Conservation (phyloP, 2,329 filamentous ascomycete genomes). For the Botrytis hyacinthi region DNA sequence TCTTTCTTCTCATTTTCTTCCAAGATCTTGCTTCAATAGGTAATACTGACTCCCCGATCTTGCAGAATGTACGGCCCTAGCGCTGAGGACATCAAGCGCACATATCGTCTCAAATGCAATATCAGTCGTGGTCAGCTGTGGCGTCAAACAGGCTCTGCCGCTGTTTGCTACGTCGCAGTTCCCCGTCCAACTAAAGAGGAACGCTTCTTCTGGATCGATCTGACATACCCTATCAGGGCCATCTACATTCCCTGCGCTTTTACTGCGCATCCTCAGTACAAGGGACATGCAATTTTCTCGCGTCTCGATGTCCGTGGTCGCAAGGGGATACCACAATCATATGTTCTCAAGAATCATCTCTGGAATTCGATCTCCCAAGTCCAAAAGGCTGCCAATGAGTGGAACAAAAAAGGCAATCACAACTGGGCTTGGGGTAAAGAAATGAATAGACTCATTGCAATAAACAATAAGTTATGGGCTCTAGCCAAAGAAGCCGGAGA, state of each 20-base stretch:
- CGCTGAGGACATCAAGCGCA: slow-evolving; percentile 8
- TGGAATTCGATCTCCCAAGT: no score
- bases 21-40: no score
- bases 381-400: background rate
- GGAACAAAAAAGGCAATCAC: background rate
- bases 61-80: slow-evolving; percentile 10
- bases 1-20: no score
- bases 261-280: background rate
- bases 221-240: slow-evolving; percentile 10
- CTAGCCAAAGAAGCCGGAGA: background rate
- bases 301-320: slow-evolving; percentile 6
- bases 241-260: background rate
- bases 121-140: background rate
- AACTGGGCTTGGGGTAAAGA: background rate
- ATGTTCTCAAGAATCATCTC: background rate
- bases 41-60: no score
- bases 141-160: background rate
- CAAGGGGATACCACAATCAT: slow-evolving; percentile 1
- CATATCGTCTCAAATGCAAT: slow-evolving; percentile 3
- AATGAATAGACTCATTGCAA: no score
- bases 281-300: slow-evolving; percentile 5
- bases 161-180: slow-evolving; percentile 10
- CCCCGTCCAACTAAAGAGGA: background rate
- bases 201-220: slow-evolving; percentile 11
- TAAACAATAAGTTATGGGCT: no score